Conservation (phyloP, 805 yeast species). For the Monosporozyma unispora region DNA sequence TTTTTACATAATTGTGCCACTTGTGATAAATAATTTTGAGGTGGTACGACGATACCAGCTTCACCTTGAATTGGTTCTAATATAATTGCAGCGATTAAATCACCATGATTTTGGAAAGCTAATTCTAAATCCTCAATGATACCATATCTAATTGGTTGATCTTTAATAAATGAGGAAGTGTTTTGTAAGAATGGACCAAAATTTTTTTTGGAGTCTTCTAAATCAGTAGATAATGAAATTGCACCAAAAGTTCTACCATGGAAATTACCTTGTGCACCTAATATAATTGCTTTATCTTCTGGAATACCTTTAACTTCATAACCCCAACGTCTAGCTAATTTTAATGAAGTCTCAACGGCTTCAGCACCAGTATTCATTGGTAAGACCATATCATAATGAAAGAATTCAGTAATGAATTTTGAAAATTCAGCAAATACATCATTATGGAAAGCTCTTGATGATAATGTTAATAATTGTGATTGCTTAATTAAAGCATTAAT, state of each 20-base stretch:
- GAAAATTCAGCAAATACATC: constrained; percentile 83
- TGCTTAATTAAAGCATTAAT: constrained; percentile 78
- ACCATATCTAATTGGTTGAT: constrained; percentile 66
- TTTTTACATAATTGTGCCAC: constrained; percentile 70
- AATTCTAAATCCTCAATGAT: constrained; percentile 75
- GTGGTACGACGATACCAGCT: constrained; percentile 96
- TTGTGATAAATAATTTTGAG: constrained; percentile 61
- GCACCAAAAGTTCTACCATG: constrained; percentile 95
- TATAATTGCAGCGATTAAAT: constrained; percentile 80
- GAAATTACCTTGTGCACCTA: constrained; percentile 84
- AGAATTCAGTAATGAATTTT: constrained; percentile 78
- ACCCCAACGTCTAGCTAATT: constrained; percentile 96
- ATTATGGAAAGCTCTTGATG: constrained; percentile 87
- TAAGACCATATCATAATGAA: constrained; percentile 83
- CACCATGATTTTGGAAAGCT: constrained; percentile 77
- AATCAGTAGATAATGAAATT: constrained; percentile 89
- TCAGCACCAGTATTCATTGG: constrained; percentile 99
- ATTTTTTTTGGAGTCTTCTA: constrained; percentile 73
- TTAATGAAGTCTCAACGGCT: constrained; percentile 92
- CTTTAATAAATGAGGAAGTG: constrained; percentile 78
- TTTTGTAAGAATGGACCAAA: constrained; percentile 86
- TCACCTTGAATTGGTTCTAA: constrained; percentile 98
- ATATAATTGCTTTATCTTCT: constrained; percentile 72
- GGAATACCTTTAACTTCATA: constrained; percentile 80
- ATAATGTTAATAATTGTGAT: constrained; percentile 73